These are phyloP conservation scores for Fusarium sp. DNA, from an alignment of 2,329 filamentous ascomycete species.

Conservation along the genomic window DNA sequence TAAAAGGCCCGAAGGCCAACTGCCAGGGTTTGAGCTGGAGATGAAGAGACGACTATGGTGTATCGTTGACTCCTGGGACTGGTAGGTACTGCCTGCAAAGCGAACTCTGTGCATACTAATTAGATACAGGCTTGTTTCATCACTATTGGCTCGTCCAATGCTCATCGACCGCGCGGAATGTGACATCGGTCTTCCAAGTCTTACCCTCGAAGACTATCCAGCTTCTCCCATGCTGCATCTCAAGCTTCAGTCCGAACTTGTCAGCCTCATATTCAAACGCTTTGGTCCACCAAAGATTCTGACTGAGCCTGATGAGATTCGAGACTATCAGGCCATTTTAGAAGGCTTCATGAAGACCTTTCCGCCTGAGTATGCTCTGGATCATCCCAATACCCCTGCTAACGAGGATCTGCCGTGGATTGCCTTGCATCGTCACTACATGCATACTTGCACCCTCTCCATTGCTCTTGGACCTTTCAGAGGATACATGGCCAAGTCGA, in stretches of 20 bases:
- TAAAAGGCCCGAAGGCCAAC: background rate
- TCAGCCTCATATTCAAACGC: slow-evolving; percentile 14
- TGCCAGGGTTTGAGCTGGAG: slow-evolving; percentile 12
- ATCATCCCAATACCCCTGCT: slow-evolving; percentile 1
- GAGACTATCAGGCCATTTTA: slow-evolving; percentile 2
- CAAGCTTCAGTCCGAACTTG: slow-evolving; percentile 19
- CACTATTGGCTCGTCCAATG: slow-evolving; percentile 11
- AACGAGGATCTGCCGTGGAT: slow-evolving; percentile 19
- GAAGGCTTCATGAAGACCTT: slow-evolving; percentile 17
- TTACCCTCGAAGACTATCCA: slow-evolving; percentile 16
- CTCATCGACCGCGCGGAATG: slow-evolving; percentile 18
- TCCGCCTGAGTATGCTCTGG: slow-evolving; percentile 11
- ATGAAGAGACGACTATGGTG: slow-evolving; percentile 23
- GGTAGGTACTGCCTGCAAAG: background rate
- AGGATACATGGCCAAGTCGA: slow-evolving; percentile 17
- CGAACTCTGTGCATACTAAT: background rate
- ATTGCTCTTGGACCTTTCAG: slow-evolving; percentile 14
- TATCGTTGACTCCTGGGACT: slow-evolving; percentile 23
- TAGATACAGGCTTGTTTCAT: slow-evolving; percentile 1
- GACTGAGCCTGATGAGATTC: background rate
- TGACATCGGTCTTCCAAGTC: slow-evolving; percentile 9
- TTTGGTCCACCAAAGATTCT: slow-evolving; percentile 11
- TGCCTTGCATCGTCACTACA: slow-evolving; percentile 17
- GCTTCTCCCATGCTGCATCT: slow-evolving; percentile 21
- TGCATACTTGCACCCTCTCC: slow-evolving; percentile 17